Evolutionary conservation across 2,329 filamentous ascomycete species (phyloP).

Genomic region (Tolypocladium endophyticum): DNA sequence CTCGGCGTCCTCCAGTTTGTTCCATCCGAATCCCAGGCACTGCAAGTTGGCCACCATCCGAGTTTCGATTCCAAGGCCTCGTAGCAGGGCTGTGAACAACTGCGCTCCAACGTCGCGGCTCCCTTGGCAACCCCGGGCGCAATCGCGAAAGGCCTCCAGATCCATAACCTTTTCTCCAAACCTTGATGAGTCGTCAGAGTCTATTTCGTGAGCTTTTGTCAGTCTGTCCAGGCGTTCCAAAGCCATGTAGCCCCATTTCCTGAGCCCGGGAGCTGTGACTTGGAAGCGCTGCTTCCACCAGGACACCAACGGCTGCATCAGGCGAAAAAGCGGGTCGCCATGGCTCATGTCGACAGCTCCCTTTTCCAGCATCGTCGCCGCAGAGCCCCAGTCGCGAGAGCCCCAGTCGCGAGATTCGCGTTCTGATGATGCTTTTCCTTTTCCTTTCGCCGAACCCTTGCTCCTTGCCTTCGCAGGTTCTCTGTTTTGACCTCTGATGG

Average conservation of each 20-base stretch:
- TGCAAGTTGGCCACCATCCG: conserved; percentile 79
- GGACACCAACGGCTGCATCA: conserved; percentile 65
- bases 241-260: conserved; percentile 84
- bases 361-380: conserved; percentile 58
- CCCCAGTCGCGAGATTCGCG: conserved; percentile 55
- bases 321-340: conserved; percentile 68
- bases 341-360: conserved; percentile 67
- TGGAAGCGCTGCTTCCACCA: conserved; percentile 86
- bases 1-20: conserved; percentile 69
- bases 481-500: conserved; percentile 17
- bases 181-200: conserved; percentile 46
- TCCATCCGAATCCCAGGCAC: conserved; percentile 83
- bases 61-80: conserved; percentile 72
- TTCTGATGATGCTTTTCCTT: conserved; percentile 11
- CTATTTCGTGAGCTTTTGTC: conserved; percentile 56
- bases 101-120: conserved; percentile 84
- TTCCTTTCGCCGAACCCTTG: conserved; percentile 18
- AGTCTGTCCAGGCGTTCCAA: conserved; percentile 66
- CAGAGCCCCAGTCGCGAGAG: conserved; percentile 56
- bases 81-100: conserved; percentile 75
- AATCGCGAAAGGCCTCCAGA: conserved; percentile 56
- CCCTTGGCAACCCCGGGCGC: conserved; percentile 61
- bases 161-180: conserved; percentile 70
- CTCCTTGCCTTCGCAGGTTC: conserved; percentile 14
- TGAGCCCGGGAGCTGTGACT: conserved; percentile 64